These are phyloP conservation scores for Capsicum rhomboideum DNA, from an alignment of 257 asterid species.

Conservation along the genomic window DNA sequence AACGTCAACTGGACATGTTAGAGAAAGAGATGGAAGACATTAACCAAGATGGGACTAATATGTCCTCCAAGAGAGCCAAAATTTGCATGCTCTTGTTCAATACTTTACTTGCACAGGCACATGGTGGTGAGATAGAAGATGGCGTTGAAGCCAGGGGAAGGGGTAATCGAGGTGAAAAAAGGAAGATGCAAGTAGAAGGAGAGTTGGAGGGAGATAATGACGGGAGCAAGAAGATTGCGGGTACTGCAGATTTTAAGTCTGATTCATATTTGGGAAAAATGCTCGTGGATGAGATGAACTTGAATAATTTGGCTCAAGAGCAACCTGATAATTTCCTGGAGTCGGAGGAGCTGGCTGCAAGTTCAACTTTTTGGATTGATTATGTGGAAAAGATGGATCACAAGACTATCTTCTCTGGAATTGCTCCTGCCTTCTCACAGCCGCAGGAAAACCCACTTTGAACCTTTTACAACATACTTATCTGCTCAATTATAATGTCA, in stretches of 20 bases:
- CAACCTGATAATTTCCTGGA: constrained; percentile 3
- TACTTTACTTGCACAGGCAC: not conserved
- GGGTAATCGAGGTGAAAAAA: not conserved
- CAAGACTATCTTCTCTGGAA: not conserved
- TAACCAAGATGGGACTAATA: not conserved
- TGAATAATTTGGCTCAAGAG: not conserved
- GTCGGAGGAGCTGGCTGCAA: not conserved
- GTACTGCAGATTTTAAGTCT: not conserved
- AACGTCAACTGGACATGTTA: constrained; percentile 11
- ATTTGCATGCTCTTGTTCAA: constrained; percentile 1
- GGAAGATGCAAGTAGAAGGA: not conserved
- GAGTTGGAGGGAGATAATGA: not conserved
- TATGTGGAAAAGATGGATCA: not conserved
- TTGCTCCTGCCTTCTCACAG: not conserved
- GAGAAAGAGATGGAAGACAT: constrained; percentile 15
- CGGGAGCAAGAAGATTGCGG: not conserved
- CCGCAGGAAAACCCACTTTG: not conserved
- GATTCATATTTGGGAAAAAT: not conserved
- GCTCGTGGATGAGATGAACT: constrained; percentile 2
- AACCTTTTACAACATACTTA: not conserved
- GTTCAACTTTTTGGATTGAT: not conserved
- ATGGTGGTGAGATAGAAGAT: not conserved
- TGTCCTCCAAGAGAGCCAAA: constrained; percentile 2
- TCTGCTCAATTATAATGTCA: not conserved
- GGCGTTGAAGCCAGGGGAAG: not conserved